Base-by-base conservation (phyloP, 2,329 filamentous ascomycete genomes). In the Fusarium sp. region DNA sequence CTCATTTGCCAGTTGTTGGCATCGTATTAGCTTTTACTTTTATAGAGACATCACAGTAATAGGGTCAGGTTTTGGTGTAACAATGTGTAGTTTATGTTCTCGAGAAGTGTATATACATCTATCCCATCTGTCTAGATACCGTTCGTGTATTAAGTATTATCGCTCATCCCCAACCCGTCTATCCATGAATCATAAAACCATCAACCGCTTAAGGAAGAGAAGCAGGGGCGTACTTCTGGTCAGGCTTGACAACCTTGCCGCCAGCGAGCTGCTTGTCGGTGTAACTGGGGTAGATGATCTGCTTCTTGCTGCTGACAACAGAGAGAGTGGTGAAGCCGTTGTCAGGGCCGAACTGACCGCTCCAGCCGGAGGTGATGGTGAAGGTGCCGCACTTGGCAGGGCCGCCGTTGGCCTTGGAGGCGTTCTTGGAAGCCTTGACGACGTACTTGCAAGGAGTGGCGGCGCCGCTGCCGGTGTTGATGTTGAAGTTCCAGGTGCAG, bases 321-420 rank as follows among this genome's bases (percentile, higher is more conserved):
- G 83, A 79, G 24, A 88, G 76, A 42, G 84, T 86, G 24, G 86
- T 88, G 80, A 87, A 88, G 70, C 85, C 86, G 29, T 84, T 80
- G 64, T 74, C 81, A 18, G 78, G 52, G 47, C 86, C 87, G 70
- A 88, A 88, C 73, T 88, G 83, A 70, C 82, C 86, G 71, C 82
- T 85, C 86, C 86, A 89, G 79, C 84, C 83, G 10, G 83, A 83
- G 54, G 83, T 85, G 73, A 88, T 76, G 60, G 81, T 84, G 81
- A 82, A 89, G 50, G 68, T 72, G 44, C 85, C 86, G 79, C 85
- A 88, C 56, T 71, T 79, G 49, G 64, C 73, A 55, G 82, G 79
- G 55, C 80, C 81, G 53, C 82, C 81, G 76, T 78, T 72, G 60
- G 47, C 79, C 62, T 78, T 73, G 59, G 81, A 79, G 68, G 81